phyloP scores from a whole-genome alignment of 306 rosid genomes.

The Trifolium pratense region DNA sequence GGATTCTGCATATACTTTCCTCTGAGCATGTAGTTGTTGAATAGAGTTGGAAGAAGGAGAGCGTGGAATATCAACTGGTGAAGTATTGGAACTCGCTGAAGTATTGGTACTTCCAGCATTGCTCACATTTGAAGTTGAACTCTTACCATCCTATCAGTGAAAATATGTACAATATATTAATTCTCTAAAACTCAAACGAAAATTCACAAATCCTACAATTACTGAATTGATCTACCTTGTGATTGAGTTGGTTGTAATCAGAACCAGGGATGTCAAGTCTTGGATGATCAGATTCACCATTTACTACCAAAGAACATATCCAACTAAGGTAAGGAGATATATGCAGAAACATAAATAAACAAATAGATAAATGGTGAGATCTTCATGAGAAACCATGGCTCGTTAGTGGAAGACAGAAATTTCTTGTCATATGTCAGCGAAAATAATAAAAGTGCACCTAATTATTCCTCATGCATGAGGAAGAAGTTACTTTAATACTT shows the following conservation, averaged over 20 bases:
- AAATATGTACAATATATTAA: background rate
- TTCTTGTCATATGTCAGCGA: too few relatives aligned
- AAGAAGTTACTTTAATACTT: background rate
- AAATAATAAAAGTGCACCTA: too few relatives aligned
- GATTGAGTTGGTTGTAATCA: conserved; percentile 48
- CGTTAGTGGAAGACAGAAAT: too few relatives aligned
- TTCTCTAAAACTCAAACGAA: conserved; percentile 17
- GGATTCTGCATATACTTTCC: conserved; percentile 68
- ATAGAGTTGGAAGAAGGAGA: conserved; percentile 59
- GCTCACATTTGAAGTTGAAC: conserved; percentile 41
- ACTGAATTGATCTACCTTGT: conserved; percentile 56
- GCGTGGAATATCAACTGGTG: conserved; percentile 41
- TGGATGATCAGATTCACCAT: conserved; percentile 65
- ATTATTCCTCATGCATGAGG: too few relatives aligned
- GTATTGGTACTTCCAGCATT: conserved; percentile 38
- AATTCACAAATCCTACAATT: conserved; percentile 38
- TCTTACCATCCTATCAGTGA: conserved; percentile 51
- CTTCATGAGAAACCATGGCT: too few relatives aligned
- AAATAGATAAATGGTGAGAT: too few relatives aligned
- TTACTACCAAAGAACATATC: conserved; percentile 50
- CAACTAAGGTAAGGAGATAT: too few relatives aligned
- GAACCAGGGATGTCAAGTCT: conserved; percentile 60
- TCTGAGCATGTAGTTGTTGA: conserved; percentile 67
- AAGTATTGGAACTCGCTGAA: too few relatives aligned
- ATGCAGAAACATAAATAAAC: too few relatives aligned